These are phyloP conservation scores for Ceratobasidium theobromae DNA, from an alignment of 1,284 basidiomycete species.

Conservation along the genomic window DNA sequence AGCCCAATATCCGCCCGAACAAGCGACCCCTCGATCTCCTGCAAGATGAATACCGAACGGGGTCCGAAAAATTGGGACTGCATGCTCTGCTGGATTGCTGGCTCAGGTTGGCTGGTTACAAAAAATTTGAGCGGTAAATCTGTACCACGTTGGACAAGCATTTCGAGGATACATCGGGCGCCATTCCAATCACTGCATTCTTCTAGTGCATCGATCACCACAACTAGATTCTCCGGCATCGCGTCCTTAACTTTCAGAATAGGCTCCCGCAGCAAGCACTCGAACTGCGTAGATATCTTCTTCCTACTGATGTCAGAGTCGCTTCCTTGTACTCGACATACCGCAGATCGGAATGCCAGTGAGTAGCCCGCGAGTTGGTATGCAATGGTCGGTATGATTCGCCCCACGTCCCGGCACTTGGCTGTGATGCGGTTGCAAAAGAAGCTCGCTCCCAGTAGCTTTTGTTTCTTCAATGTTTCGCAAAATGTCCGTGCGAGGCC, in stretches of 20 bases:
- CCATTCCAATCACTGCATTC: conserved; percentile 7
- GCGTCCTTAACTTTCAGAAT: background rate
- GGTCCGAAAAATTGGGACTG: background rate
- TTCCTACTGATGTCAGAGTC: background rate
- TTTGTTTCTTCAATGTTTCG: too few species aligned
- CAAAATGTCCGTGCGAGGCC: too few species aligned
- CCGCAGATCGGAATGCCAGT: background rate
- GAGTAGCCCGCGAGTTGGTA: conserved; percentile 7
- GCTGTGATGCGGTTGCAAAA: background rate
- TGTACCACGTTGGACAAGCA: too few species aligned
- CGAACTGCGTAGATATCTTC: background rate
- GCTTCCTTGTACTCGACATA: background rate
- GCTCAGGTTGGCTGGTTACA: conserved; percentile 31
- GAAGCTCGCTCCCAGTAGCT: too few species aligned
- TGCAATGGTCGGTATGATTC: conserved; percentile 1
- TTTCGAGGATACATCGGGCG: background rate
- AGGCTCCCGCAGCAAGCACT: background rate
- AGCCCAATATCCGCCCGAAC: background rate
- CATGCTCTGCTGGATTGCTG: background rate
- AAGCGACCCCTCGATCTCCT: background rate
- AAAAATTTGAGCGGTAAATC: too few species aligned
- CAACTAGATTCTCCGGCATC: too few species aligned
- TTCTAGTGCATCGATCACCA: conserved; percentile 32
- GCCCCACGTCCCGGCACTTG: background rate
- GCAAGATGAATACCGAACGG: background rate